phyloP scores from a whole-genome alignment of 495 filamentous ascomycete species.

The Penicillium simplicissimum region DNA sequence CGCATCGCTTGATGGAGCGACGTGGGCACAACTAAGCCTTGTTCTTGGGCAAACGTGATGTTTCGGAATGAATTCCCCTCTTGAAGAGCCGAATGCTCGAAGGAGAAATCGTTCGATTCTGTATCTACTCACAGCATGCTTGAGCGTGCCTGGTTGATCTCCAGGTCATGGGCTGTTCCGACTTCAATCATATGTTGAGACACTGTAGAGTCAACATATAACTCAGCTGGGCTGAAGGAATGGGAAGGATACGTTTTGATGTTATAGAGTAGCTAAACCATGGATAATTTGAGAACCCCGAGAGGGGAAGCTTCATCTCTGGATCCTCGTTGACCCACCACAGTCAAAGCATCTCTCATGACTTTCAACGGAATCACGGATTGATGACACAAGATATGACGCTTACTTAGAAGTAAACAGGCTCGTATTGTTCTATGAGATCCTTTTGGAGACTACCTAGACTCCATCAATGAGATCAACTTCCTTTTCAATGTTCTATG shows the following conservation, averaged over 20 bases:
- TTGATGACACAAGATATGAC: too few species aligned
- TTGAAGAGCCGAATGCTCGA: neutral
- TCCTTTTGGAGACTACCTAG: too few species aligned
- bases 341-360: too few species aligned
- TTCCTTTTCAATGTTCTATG: too few species aligned
- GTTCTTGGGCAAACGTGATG: neutral
- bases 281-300: too few species aligned
- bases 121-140: neutral
- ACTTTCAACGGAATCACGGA: too few species aligned
- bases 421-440: too few species aligned
- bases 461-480: too few species aligned
- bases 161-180: neutral
- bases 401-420: too few species aligned
- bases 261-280: too few species aligned
- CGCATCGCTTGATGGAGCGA: neutral
- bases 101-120: neutral
- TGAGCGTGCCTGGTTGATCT: neutral
- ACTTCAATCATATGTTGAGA: neutral
- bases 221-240: neutral
- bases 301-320: too few species aligned
- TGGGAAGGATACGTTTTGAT: neutral
- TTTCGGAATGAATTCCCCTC: neutral
- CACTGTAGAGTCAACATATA: neutral
- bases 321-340: too few species aligned
- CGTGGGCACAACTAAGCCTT: neutral